phyloP scores from a whole-genome alignment of 768 basidiomycete genomes.

The Amylocystis lapponica region DNA sequence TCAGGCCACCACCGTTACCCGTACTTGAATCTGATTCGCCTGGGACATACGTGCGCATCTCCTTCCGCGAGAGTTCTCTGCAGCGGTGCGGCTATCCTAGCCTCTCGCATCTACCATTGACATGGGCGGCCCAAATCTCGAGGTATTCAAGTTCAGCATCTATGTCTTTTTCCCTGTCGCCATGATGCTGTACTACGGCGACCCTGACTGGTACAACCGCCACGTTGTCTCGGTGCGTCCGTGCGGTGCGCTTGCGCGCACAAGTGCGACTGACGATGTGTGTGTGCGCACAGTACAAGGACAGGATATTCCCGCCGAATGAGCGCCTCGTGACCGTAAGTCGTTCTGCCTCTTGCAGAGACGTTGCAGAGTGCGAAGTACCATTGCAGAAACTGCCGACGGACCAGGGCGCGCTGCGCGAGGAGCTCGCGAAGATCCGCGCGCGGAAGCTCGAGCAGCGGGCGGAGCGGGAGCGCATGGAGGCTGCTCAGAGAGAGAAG shows the following conservation, averaged over 20 bases:
- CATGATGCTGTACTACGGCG: slow-evolving; percentile 80
- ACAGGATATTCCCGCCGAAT: slow-evolving; percentile 61
- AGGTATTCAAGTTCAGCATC: slow-evolving; percentile 84
- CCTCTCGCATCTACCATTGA: too few species aligned
- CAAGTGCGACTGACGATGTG: too few species aligned
- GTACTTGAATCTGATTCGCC: too few species aligned
- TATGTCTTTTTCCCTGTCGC: slow-evolving; percentile 83
- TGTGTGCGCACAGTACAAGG: slow-evolving; percentile 49
- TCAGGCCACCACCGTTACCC: too few species aligned
- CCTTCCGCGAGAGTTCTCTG: too few species aligned
- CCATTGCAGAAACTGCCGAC: slow-evolving; percentile 51
- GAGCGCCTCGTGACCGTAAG: slow-evolving; percentile 51
- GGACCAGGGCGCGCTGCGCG: slow-evolving; percentile 57
- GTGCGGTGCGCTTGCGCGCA: too few species aligned
- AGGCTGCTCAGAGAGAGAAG: too few species aligned
- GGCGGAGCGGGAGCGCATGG: slow-evolving; percentile 39
- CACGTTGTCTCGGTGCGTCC: slow-evolving; percentile 68
- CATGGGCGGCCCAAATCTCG: slow-evolving; percentile 78
- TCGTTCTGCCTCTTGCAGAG: background rate
- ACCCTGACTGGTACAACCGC: slow-evolving; percentile 79
- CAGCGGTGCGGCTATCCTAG: too few species aligned
- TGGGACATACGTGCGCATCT: too few species aligned
- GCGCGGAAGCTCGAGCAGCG: slow-evolving; percentile 46
- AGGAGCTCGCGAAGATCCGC: slow-evolving; percentile 68
- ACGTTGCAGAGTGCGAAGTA: background rate